Evolutionary conservation across 257 asterid genomes (phyloP), one percentile per base, ranked within the genome.

Genomic region (Thymus mandschuricus): DNA sequence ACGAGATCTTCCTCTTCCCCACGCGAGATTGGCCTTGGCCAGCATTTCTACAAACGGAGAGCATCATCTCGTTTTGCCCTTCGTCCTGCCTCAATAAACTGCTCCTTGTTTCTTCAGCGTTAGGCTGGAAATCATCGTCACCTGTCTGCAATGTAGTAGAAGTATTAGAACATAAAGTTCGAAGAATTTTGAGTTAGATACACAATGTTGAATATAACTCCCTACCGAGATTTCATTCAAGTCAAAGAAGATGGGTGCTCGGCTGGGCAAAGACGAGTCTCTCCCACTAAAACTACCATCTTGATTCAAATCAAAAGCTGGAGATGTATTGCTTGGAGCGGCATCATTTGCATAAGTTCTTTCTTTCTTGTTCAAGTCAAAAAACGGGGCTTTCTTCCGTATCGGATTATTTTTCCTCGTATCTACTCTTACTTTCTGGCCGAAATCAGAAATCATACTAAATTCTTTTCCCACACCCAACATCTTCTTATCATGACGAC

Each of bases 221-320:
- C 80, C 30, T 78, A 88, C 98, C 72, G 95, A 92, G 73, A 92
- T 83, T 71, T 90, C 90, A 67, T 92, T 92, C 77, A 92, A 76
- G 84, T 92, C 97, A 34, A 92, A 88, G 60, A 92, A 88, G 60
- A 86, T 78, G 31, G 95, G 98, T 69, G 86, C 89, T 43, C 88
- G 86, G 71, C 70, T 69, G n/a, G 73, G 83, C 28, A 72, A 45
- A 28, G 76, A 58, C 45, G 73, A 76, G 66, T 88, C 92, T 66
- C 81, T 87, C 68, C 78, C 82, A 66, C 84, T 51, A 50, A 8
- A 63, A 65, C 76, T 28, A 66, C 59, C 65, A 56, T 76, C 91
- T 74, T 50, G 79, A 73, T 89, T 92, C 78, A 89, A 81, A 83
- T 92, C 92, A 48, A 88, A 82, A 31, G 72, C 13, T 5, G 59